A percentile compares a stretch with the other conserved stretches of the same genome.
phyloP scores from a whole-genome alignment of 1,139 yeast species.

The Yamadazyma diospyri region DNA sequence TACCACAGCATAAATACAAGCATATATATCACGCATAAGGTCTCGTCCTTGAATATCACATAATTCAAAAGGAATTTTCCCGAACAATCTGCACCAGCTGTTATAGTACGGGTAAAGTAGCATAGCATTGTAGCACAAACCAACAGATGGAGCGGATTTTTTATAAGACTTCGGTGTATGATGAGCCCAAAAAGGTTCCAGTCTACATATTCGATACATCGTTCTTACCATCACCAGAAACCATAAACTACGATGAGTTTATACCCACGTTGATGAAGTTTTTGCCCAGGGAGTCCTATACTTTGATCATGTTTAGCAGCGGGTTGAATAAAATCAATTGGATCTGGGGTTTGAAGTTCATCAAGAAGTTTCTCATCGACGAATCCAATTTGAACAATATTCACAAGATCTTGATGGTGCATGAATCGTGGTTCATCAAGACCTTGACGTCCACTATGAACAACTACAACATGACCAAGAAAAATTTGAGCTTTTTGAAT shows the following conservation, averaged over 20 bases:
- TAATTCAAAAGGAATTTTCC: no score
- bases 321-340: conserved; percentile 68
- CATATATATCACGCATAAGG: no score
- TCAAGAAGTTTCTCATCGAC: conserved; percentile 60
- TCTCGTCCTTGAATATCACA: neutral
- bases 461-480: conserved; percentile 41
- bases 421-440: conserved; percentile 87
- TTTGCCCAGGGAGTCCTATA: conserved; percentile 58
- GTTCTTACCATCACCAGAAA: conserved; percentile 60
- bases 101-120: no score
- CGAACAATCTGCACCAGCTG: no score
- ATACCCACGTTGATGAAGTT: conserved; percentile 36
- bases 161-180: conserved; percentile 54
- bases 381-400: conserved; percentile 36
- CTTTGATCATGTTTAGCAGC: conserved; percentile 70
- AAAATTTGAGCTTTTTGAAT: conserved; percentile 28
- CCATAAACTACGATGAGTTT: conserved; percentile 38
- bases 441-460: conserved; percentile 72
- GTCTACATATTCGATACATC: conserved; percentile 73
- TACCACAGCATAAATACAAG: no score
- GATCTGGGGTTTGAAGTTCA: conserved; percentile 77
- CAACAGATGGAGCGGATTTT: conserved; percentile 49
- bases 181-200: conserved; percentile 61
- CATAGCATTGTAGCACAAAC: neutral
- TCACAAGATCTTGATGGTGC: conserved; percentile 69